Evolutionary conservation across 2,329 filamentous ascomycete species (phyloP).

Genomic region (Pyricularia grisea): DNA sequence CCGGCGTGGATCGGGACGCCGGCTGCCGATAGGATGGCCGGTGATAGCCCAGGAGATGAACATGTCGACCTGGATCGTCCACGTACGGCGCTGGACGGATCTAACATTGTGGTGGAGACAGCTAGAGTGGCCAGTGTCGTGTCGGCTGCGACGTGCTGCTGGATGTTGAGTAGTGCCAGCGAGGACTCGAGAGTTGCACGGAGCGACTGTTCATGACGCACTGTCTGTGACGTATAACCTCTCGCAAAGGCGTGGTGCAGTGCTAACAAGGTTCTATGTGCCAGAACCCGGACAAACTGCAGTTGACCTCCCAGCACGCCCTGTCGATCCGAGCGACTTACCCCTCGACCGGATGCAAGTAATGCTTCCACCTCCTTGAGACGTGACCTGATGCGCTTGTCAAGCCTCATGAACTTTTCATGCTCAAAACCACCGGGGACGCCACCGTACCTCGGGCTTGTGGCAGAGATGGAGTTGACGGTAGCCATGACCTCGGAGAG

Average conservation of each 20-base stretch:
- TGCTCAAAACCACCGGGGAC: constrained; percentile 16
- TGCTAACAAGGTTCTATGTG: constrained; percentile 14
- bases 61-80: constrained; percentile 3
- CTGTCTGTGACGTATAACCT: not conserved
- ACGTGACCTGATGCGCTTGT: constrained; percentile 15
- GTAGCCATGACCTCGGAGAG: constrained; percentile 11
- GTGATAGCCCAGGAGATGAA: constrained; percentile 8
- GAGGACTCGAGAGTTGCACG: constrained; percentile 10
- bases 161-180: constrained; percentile 13
- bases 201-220: constrained; percentile 6
- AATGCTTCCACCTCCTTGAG: constrained; percentile 10
- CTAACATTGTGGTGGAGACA: not conserved
- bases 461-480: constrained; percentile 13
- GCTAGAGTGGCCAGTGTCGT: not conserved
- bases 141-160: constrained; percentile 10
- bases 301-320: constrained; percentile 7
- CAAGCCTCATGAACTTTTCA: constrained; percentile 29
- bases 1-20: not conserved
- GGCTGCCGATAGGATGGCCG: constrained; percentile 19
- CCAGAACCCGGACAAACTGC: constrained; percentile 13
- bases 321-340: not conserved
- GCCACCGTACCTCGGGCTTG: constrained; percentile 6
- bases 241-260: constrained; percentile 13
- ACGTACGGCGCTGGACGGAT: not conserved
- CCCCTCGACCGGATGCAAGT: constrained; percentile 3